Base-by-base conservation (phyloP, 148 eudicot species). In the Spergularia bocconei region DNA sequence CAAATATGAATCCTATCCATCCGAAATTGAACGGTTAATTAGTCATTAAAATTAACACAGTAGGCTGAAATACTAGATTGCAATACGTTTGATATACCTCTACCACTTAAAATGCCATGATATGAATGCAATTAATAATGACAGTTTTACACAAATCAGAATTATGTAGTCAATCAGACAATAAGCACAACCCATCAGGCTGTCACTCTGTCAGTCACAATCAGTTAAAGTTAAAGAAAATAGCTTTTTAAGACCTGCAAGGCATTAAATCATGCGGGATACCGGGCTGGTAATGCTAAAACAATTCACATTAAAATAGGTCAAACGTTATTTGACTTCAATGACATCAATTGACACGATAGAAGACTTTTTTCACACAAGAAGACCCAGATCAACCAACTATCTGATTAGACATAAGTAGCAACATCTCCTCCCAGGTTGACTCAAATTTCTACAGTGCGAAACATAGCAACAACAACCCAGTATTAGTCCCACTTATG, bases 1-100 rank as follows among this genome's bases (percentile, higher is more conserved):
- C 82, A 91, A 84, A 83, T 87, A 91, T 36, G 96, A 82, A 75
- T 89, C 92, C 96, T 91, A 55, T 48, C 41, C 76, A 80, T 16
- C 29, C 73, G 68, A 73, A 58, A 51, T n/a, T 1, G 52, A 36
- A 11, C 12, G 59, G 51, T 72, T 16, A 61, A 5, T 15, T 3
- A 73, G 39, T 12, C 9, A 21, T 13, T 3, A 38, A 20, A 51
- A 17, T 25, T 10, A 68, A 0, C 41, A 55, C 71, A 66, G 2
- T 68, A 36, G 16, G 41, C 73, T 23, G 61, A 68, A 29, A 48
- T 63, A 71, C 74, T 59, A 55, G 36, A 38, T 38, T n/a, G 36
- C 59, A 38, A 38, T 17, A 38, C 0, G 50, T 39, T 13, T 12
- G 57, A 17, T n/a, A 64, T 38, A 59, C 11, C 52, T 65, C 50